Base-by-base conservation (phyloP, 805 yeast species). In the Metschnikowia orientalis region DNA sequence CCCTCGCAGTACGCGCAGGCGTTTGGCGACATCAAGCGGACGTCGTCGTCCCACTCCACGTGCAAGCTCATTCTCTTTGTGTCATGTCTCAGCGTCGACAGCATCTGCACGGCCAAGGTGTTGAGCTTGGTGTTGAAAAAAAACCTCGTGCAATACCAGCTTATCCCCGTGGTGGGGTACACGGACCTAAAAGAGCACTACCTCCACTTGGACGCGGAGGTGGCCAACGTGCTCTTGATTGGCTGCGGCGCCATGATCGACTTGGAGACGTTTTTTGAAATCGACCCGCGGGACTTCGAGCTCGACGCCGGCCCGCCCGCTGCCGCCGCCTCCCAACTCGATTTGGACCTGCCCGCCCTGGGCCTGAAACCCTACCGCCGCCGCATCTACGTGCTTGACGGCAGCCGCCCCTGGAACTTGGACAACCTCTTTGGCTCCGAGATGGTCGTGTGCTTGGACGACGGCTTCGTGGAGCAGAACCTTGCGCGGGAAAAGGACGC, bases 201-300 rank as follows among this genome's bases (percentile, higher is more conserved):
- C 50, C 35, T 45, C 4, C 70, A 70, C 34, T 60, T 92, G 26
- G 97, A 89, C 51, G 70, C 62, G 5, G 90, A 86, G 32, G 77
- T 92, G 6, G 63, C 78, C 4, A 87, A 81, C 48, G 82, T 90
- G 12, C 57, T 92, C 4, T 64, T 89, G 24, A 61, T 92, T 0
- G 98, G 98, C 0, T 92, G 96, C 61, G 98, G 98, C 9, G 94
- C 95, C 4, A 77, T 83, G 75, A 75, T 89, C 8, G 97, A 92
- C 56, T 50, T 92, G 18, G 95, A 84, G 51, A 63, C 75, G 15
- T 82, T 82, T 51, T 64, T 84, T 24, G 85, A 79, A 11, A 71
- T 82, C 8, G 77, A 79, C 35, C 67, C 74, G 3, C 67, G 73
- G 28, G 75, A 74, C 5, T 74, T 69, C 34, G 42, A 78, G 8